Evolutionary conservation across 2,329 filamentous ascomycete species (phyloP), one percentile per base, ranked within the genome.

Genomic region (Diaporthe humulicola): DNA sequence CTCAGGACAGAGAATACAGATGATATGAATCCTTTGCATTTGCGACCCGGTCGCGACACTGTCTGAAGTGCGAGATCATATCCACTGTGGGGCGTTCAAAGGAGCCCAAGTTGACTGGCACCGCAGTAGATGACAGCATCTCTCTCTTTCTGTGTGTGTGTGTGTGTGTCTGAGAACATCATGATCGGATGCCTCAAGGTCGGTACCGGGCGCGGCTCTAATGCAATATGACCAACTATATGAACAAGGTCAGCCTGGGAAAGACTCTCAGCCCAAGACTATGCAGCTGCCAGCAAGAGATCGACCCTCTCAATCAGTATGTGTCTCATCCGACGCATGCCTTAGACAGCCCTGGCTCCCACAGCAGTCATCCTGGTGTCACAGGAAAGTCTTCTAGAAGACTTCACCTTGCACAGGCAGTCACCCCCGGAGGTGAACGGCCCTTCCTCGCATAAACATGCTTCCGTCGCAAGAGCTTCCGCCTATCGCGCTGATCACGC

Each of bases 341-440:
- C 57, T 61, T n/a, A 30, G 38, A n/a, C 33, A 54, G 57, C 57
- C 45, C 45, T 61, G n/a, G 25, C 45, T 54, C 57, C 50, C 45
- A 67, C 57, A 64, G 33, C 45, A 64, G 57, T 19, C 70, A 54
- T 42, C 40, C 36, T 28, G 45, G 70, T 64, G 9, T 50, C 36
- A 72, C 70, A 33, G 57, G 38, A 54, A 33, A 25, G 36, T 9
- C 45, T 72, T 72, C 70, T 72, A 72, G 70, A 72, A 72, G 56
- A 40, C 15, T 15, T 64, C 70, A 54, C 57, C 57, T 42, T 40
- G 56, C 70, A 64, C 45, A 48, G 33, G 17, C 33, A 64, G 33
- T 19, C 33, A 8, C 22, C 28, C 30, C 61, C 30, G 42, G 42
- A 67, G 19, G 60, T 64, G 40, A 45, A 45, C 69, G 22, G 6